Percentiles rank a stretch among this genome's conserved stretches.
Conservation (phyloP, 1,284 basidiomycete species). For the Trichosporon inkin region DNA sequence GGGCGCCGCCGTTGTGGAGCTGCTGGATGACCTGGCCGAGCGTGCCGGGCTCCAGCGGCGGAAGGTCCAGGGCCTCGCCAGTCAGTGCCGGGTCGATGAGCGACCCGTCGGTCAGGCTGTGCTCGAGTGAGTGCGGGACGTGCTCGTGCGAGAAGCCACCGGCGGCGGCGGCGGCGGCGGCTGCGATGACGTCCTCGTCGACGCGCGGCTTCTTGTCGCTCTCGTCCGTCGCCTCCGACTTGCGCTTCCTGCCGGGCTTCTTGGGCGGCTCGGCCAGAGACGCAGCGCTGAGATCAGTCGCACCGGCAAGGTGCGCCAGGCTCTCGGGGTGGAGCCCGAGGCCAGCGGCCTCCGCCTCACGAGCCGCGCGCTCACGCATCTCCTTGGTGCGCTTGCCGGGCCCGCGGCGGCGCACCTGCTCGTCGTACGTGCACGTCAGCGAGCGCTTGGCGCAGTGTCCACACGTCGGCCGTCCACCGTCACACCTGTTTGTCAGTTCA, state of each 20-base stretch:
- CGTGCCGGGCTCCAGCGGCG: slow-evolving; percentile 19
- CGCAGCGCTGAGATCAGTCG: slow-evolving; percentile 10
- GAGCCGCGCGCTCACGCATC: slow-evolving; percentile 39
- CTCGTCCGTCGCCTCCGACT: slow-evolving; percentile 19
- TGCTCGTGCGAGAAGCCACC: slow-evolving; percentile 6
- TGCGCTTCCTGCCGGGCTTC: slow-evolving; percentile 22
- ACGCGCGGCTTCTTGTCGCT: slow-evolving; percentile 20
- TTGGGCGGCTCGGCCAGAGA: slow-evolving; percentile 14
- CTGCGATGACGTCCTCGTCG: slow-evolving; percentile 18
- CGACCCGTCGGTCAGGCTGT: slow-evolving; percentile 10
- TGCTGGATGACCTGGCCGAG: slow-evolving; percentile 27
- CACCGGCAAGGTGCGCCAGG: slow-evolving; percentile 17
- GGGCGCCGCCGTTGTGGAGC: slow-evolving; percentile 17
- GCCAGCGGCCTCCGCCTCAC: slow-evolving; percentile 38
- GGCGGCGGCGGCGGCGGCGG: slow-evolving; percentile 17
- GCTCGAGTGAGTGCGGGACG: slow-evolving; percentile 14
- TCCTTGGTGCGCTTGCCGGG: slow-evolving; percentile 52
- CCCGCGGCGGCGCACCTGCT: slow-evolving; percentile 49
- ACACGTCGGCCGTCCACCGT: slow-evolving; percentile 37
- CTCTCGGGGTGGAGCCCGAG: slow-evolving; percentile 19
- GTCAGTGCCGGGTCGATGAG: slow-evolving; percentile 32
- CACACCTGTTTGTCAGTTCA: slow-evolving; percentile 27
- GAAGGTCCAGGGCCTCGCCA: slow-evolving; percentile 17
- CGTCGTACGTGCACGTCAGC: slow-evolving; percentile 48
- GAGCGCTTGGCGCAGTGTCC: slow-evolving; percentile 37